Base-by-base conservation (phyloP, 2,329 filamentous ascomycete species). In the Botrytis porri region DNA sequence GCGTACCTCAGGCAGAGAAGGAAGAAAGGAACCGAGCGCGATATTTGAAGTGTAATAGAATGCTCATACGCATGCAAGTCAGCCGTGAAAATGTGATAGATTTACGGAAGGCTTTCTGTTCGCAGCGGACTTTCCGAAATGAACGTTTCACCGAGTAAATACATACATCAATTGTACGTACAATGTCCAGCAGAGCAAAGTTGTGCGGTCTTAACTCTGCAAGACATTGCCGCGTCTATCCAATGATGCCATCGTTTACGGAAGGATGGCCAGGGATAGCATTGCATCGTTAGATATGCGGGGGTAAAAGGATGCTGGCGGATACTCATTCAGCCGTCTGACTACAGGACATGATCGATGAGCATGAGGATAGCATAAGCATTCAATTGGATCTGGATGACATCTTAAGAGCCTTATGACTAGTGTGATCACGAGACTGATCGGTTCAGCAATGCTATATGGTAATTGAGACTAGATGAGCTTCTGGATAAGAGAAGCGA, bases 401-500 rank as follows among this genome's bases (percentile, higher is more conserved):
- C 35, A 71, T 71, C n/a, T 65, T 43, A 1, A 59, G 43, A 22
- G 37, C 61, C 70, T 43, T 45, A 51, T 59, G 45, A 66, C 37
- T 59, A 48, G 39, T 70, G 22, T 35, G n/a, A 65, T 29, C 43
- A 57, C 35, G 37, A 57, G 37, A 32, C 48, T 51, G 48, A 41
- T 12, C n/a, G n/a, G 48, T 54, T 43, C 12, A 71, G 32, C 32
- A 54, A 51, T 35, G 59, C 22, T 20, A 71, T 12, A 45, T 10
- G 25, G 25, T 7, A 54, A 25, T 25, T 41, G n/a, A 25, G 29
- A 41, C 60, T 65, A 66, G 37, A 35, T 66, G 16, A 29, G 20
- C n/a, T 71, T 71, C 35, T 48, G 67, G 75, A 54, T 75, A 69
- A 63, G 66, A 69, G 64, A 76, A 76, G 75, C 76, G 75, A 75